Evolutionary conservation across 2,329 filamentous ascomycete genomes (phyloP).

Genomic region (Chaetothyriales sp.): DNA sequence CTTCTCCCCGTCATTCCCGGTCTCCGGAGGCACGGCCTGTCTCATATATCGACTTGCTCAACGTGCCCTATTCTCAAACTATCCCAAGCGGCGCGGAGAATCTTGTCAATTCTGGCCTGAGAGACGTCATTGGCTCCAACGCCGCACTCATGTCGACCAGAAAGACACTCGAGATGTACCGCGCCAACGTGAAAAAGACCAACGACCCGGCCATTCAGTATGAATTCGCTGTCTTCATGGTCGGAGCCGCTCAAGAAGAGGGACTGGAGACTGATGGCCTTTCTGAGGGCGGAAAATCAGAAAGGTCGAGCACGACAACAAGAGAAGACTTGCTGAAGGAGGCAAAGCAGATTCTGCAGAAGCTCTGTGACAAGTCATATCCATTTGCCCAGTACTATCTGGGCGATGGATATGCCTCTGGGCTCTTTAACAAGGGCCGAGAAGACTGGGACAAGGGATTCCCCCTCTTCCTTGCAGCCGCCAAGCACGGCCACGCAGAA

Average conservation of each 20-base stretch:
- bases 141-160: conserved; percentile 81
- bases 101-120: conserved; percentile 69
- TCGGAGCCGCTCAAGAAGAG: conserved; percentile 74
- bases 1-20: conserved; percentile 36
- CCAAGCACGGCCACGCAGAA: conserved; percentile 94
- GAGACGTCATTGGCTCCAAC: conserved; percentile 69
- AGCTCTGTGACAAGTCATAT: conserved; percentile 73
- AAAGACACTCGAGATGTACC: conserved; percentile 95
- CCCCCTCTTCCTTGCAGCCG: conserved; percentile 79
- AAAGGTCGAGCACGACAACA: conserved; percentile 39
- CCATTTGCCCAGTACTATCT: conserved; percentile 98
- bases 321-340: conserved; percentile 62
- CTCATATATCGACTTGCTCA: conserved; percentile 50
- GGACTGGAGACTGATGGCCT: conserved; percentile 35
- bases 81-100: conserved; percentile 44
- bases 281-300: conserved; percentile 25
- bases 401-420: conserved; percentile 84
- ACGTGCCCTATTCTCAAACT: conserved; percentile 67
- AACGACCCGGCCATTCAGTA: conserved; percentile 83
- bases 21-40: conserved; percentile 46
- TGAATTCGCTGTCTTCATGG: conserved; percentile 89
- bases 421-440: conserved; percentile 87
- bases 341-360: conserved; percentile 77
- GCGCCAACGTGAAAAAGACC: conserved; percentile 93
- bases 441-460: conserved; percentile 86